Percentiles rank a stretch among this genome's conserved stretches.
Conservation (phyloP, 2,329 filamentous ascomycete genomes). For the Trichoderma polysporum region DNA sequence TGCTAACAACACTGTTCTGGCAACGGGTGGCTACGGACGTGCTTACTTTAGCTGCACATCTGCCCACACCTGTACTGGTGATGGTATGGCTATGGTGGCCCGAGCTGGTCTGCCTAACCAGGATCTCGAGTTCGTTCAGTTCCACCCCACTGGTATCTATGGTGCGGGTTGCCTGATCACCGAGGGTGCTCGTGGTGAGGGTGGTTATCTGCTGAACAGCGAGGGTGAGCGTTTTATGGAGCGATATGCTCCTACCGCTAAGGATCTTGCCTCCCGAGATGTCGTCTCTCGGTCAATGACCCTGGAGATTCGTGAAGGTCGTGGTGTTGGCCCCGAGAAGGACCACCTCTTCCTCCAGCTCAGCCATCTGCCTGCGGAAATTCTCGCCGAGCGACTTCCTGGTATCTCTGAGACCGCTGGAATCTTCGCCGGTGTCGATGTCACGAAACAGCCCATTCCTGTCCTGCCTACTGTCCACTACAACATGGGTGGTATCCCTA, state of each 20-base stretch:
- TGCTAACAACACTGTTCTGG: constrained; percentile 93
- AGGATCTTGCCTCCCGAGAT: constrained; percentile 94
- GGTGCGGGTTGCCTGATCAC: constrained; percentile 97
- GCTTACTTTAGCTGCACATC: constrained; percentile 98
- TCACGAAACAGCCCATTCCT: constrained; percentile 94
- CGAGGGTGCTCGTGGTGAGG: constrained; percentile 95
- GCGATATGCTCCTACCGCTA: constrained; percentile 94
- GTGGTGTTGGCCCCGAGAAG: constrained; percentile 94
- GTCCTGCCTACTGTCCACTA: constrained; percentile 97
- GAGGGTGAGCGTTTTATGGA: constrained; percentile 99
- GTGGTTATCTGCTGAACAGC: constrained; percentile 95
- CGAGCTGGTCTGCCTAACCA: constrained; percentile 97
- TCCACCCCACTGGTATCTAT: constrained; percentile 99
- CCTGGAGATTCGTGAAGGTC: constrained; percentile 94
- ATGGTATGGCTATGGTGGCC: constrained; percentile 99
- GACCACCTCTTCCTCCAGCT: constrained; percentile 99
- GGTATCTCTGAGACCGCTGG: constrained; percentile 98
- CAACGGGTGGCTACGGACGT: constrained; percentile 95
- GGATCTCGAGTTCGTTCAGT: constrained; percentile 99
- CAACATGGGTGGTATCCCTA: constrained; percentile 99
- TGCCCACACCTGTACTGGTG: constrained; percentile 96
- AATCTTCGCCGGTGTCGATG: constrained; percentile 96
- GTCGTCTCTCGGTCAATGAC: constrained; percentile 98
- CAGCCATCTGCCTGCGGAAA: constrained; percentile 86
- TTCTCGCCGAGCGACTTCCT: constrained; percentile 92